Conservation (phyloP, 495 filamentous ascomycete species). For the Saxophila tyrrhenica region DNA sequence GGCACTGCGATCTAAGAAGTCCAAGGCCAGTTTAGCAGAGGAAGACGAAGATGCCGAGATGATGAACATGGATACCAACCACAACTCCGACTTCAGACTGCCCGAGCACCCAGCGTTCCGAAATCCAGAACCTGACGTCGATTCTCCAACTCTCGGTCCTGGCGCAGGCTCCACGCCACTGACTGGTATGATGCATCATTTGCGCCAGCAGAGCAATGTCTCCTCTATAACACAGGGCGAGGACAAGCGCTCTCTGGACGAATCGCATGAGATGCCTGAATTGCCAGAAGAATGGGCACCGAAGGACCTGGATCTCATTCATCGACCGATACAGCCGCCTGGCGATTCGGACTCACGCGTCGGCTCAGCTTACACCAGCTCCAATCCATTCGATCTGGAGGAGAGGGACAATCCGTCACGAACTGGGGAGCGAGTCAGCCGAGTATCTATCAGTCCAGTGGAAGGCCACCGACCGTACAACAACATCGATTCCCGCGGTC, state of each 20-base stretch:
- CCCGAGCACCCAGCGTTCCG: background rate
- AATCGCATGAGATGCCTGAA: conserved; percentile 25
- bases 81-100: background rate
- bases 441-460: conserved; percentile 7
- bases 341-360: conserved; percentile 11
- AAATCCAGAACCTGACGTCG: conserved; percentile 24
- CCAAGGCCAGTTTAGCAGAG: conserved; percentile 16
- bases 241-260: conserved; percentile 9
- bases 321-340: conserved; percentile 6
- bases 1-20: conserved; percentile 9
- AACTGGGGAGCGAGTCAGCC: conserved; percentile 11
- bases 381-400: conserved; percentile 44
- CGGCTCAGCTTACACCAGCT: conserved; percentile 30
- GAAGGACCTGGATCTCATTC: background rate
- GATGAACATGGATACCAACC: background rate
- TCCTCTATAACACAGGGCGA: conserved; percentile 61
- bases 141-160: conserved; percentile 76
- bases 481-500: conserved; percentile 9
- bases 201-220: conserved; percentile 67
- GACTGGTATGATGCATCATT: conserved; percentile 75
- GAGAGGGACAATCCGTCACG: conserved; percentile 34
- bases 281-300: conserved; percentile 6
- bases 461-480: conserved; percentile 2
- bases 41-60: conserved; percentile 15
- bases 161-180: conserved; percentile 44